phyloP scores from a whole-genome alignment of 768 basidiomycete genomes.

The Psilocybe subaeruginosa region DNA sequence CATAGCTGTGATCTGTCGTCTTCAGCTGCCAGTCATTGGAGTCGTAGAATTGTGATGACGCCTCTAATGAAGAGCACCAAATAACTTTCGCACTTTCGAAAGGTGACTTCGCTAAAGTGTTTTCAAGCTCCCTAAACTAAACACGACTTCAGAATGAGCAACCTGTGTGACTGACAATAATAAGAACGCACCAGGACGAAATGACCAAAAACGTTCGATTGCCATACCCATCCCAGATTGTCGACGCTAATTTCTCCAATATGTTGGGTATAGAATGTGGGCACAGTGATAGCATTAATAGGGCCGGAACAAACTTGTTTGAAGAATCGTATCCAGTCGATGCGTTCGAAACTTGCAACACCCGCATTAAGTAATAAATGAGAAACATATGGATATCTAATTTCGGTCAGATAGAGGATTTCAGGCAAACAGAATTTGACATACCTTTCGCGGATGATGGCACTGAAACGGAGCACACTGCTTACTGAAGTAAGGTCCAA shows the following conservation, averaged over 20 bases:
- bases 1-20: slow-evolving; percentile 64
- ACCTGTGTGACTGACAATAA: not conserved
- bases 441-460: slow-evolving; percentile 56
- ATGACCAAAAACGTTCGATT: slow-evolving; percentile 84
- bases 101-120: slow-evolving; percentile 49
- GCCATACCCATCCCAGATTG: slow-evolving; percentile 81
- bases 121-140: slow-evolving; percentile 67
- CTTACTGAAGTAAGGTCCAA: slow-evolving; percentile 66
- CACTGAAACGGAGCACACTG: slow-evolving; percentile 66
- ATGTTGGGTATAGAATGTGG: slow-evolving; percentile 59
- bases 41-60: slow-evolving; percentile 55
- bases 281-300: slow-evolving; percentile 52
- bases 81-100: slow-evolving; percentile 60
- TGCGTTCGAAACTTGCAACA: slow-evolving; percentile 54
- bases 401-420: not conserved
- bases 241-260: slow-evolving; percentile 64
- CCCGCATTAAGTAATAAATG: slow-evolving; percentile 86
- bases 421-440: slow-evolving; percentile 17
- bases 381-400: slow-evolving; percentile 79
- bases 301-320: slow-evolving; percentile 51
- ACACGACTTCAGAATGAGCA: not conserved
- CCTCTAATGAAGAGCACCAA: slow-evolving; percentile 81
- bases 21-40: slow-evolving; percentile 74
- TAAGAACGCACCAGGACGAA: slow-evolving; percentile 63
- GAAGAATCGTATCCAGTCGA: slow-evolving; percentile 52